A percentile compares a stretch with the other conserved stretches of the same genome.
Evolutionary conservation across 129 eudicot species (phyloP).

Genomic region (Solidago caesia): DNA sequence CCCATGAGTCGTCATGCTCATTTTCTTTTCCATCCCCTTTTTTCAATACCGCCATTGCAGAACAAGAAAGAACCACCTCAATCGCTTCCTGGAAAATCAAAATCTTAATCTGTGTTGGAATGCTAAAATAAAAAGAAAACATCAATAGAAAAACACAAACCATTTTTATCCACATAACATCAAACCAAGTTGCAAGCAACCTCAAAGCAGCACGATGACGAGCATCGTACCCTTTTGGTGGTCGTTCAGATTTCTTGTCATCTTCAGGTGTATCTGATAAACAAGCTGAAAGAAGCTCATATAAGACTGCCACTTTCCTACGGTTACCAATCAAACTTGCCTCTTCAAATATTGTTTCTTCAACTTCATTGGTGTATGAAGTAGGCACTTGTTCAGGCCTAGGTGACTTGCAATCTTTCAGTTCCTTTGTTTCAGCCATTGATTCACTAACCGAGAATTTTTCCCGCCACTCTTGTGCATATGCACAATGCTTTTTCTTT

Average conservation of each 20-base stretch:
- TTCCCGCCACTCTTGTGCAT: conserved; percentile 68
- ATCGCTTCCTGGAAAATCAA: conserved; percentile 64
- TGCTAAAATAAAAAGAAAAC: neutral
- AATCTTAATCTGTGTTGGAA: conserved; percentile 1
- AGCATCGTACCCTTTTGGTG: conserved; percentile 82
- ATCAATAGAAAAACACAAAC: conserved; percentile 30
- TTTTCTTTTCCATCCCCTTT: conserved; percentile 47
- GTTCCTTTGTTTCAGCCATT: conserved; percentile 42
- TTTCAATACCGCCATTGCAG: conserved; percentile 77
- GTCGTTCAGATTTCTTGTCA: conserved; percentile 44
- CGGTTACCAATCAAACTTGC: conserved; percentile 53
- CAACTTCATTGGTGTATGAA: conserved; percentile 36
- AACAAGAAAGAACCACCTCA: conserved; percentile 80
- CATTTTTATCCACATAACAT: conserved; percentile 84
- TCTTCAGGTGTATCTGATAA: conserved; percentile 57
- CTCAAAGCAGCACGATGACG: conserved; percentile 95
- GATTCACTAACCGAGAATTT: conserved; percentile 46
- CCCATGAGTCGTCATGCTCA: conserved; percentile 54
- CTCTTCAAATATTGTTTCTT: conserved; percentile 66
- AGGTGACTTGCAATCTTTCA: conserved; percentile 35
- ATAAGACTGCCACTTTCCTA: conserved; percentile 74
- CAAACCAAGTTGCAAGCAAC: conserved; percentile 87
- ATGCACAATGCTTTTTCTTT: conserved; percentile 66
- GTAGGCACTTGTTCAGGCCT: conserved; percentile 34
- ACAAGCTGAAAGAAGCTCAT: conserved; percentile 92